phyloP scores from a whole-genome alignment of 2,329 filamentous ascomycete genomes.

The Fusarium nanum region DNA sequence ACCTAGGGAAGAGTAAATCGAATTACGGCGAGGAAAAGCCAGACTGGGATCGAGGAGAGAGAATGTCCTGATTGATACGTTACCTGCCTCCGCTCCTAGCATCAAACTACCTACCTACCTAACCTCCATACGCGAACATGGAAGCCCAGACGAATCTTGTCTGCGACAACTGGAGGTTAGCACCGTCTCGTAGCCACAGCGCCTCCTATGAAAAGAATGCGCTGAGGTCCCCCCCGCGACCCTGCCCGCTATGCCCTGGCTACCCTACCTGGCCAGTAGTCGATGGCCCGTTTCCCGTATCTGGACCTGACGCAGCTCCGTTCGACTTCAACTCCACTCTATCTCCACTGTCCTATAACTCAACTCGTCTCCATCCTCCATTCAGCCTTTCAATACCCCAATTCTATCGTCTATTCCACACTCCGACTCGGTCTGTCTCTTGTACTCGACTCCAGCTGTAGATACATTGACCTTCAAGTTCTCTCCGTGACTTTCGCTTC shows the following conservation, averaged over 20 bases:
- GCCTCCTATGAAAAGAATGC: conserved; percentile 37
- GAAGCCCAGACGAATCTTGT: not conserved
- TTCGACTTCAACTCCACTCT: conserved; percentile 25
- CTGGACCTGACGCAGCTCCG: conserved; percentile 35
- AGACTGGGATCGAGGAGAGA: not conserved
- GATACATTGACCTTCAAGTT: not conserved
- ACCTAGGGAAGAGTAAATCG: not conserved
- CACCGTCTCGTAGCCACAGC: conserved; percentile 1
- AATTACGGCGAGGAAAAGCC: not conserved
- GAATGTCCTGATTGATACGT: not conserved
- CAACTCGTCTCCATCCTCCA: conserved; percentile 24
- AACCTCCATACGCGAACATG: not conserved
- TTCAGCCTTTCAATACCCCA: conserved; percentile 27
- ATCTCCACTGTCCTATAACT: conserved; percentile 33
- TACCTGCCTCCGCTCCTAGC: not conserved
- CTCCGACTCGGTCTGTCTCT: conserved; percentile 3
- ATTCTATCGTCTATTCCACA: conserved; percentile 13
- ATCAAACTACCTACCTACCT: not conserved
- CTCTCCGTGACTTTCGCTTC: not conserved
- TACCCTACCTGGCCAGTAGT: conserved; percentile 27
- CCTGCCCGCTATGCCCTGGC: conserved; percentile 19
- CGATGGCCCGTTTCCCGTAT: conserved; percentile 26
- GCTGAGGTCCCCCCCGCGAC: conserved; percentile 30
- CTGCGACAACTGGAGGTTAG: not conserved
- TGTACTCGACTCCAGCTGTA: not conserved